A percentile compares a stretch with the other conserved stretches of the same genome.
Conservation (phyloP, 768 basidiomycete species). For the Jaapia argillacea region DNA sequence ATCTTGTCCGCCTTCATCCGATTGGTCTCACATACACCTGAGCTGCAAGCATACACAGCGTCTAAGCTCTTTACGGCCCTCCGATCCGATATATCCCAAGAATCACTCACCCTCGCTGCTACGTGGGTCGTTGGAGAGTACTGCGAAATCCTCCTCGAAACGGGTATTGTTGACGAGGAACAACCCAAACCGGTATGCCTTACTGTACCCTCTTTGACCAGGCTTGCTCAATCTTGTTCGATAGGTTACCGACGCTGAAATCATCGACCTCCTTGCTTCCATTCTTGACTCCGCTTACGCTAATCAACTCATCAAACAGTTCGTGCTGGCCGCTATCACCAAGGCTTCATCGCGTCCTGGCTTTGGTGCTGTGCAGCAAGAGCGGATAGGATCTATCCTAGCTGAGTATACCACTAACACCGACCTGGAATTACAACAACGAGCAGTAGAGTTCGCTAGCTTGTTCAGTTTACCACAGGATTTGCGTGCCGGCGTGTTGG, state of each 20-base stretch:
- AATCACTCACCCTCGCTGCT: conserved; percentile 85
- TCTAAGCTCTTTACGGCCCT: conserved; percentile 86
- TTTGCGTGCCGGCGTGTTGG: conserved; percentile 76
- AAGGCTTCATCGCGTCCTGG: conserved; percentile 82
- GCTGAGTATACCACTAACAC: conserved; percentile 79
- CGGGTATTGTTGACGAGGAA: conserved; percentile 74
- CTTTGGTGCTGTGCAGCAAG: conserved; percentile 56
- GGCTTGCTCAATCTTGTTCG: conserved; percentile 1
- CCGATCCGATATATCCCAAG: conserved; percentile 88
- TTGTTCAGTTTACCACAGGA: conserved; percentile 72
- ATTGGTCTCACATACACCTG: conserved; percentile 92
- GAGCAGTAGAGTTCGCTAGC: conserved; percentile 90
- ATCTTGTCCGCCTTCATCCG: conserved; percentile 92
- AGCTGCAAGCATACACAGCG: conserved; percentile 90
- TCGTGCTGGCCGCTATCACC: conserved; percentile 79
- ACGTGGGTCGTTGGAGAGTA: conserved; percentile 98
- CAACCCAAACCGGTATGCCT: conserved; percentile 52
- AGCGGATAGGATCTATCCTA: conserved; percentile 69
- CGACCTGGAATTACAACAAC: conserved; percentile 92
- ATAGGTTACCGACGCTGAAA: conserved; percentile 70
- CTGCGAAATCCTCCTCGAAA: conserved; percentile 80
- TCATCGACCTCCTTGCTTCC: conserved; percentile 79
- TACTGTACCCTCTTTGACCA: neutral
- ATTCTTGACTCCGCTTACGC: conserved; percentile 91
- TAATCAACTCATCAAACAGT: conserved; percentile 86